phyloP scores from a whole-genome alignment of 257 asterid species.

The Plantago major region DNA sequence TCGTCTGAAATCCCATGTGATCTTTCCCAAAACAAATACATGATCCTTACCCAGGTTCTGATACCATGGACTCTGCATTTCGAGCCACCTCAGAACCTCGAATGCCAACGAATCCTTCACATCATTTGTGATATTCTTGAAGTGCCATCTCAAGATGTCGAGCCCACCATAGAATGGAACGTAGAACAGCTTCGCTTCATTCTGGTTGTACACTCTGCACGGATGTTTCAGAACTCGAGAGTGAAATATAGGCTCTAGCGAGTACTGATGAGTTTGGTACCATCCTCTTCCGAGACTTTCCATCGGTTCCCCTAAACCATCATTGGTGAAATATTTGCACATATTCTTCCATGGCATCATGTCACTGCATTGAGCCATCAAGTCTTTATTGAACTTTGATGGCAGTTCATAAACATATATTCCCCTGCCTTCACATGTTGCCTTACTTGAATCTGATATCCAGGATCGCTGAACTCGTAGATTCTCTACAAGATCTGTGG shows the following conservation, averaged over 20 bases:
- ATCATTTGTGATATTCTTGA: conserved; percentile 50
- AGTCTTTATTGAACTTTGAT: conserved; percentile 59
- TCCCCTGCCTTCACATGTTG: conserved; percentile 47
- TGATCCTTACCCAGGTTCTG: conserved; percentile 56
- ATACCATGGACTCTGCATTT: conserved; percentile 47
- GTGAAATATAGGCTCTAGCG: conserved; percentile 66
- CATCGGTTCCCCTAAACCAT: conserved; percentile 48
- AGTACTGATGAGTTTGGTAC: conserved; percentile 65
- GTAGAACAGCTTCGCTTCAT: conserved; percentile 50
- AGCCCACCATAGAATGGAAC: conserved; percentile 76
- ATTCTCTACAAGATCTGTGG: conserved; percentile 34
- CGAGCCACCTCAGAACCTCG: conserved; percentile 56
- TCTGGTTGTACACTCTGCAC: conserved; percentile 47
- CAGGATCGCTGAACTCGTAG: conserved; percentile 49
- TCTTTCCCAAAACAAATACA: conserved; percentile 61
- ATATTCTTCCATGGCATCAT: conserved; percentile 57
- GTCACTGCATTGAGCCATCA: conserved; percentile 38
- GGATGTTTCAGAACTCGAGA: conserved; percentile 51
- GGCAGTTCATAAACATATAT: conserved; percentile 63
- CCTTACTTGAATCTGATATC: conserved; percentile 22
- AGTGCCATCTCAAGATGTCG: conserved; percentile 68
- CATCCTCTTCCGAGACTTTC: conserved; percentile 45
- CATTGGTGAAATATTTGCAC: conserved; percentile 44
- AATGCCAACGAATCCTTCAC: conserved; percentile 44
- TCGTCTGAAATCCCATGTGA: conserved; percentile 71